Percentiles rank a stretch among this genome's conserved stretches.
Evolutionary conservation across 2,329 filamentous ascomycete genomes (phyloP).

Genomic region (Cladosporium colombiae): DNA sequence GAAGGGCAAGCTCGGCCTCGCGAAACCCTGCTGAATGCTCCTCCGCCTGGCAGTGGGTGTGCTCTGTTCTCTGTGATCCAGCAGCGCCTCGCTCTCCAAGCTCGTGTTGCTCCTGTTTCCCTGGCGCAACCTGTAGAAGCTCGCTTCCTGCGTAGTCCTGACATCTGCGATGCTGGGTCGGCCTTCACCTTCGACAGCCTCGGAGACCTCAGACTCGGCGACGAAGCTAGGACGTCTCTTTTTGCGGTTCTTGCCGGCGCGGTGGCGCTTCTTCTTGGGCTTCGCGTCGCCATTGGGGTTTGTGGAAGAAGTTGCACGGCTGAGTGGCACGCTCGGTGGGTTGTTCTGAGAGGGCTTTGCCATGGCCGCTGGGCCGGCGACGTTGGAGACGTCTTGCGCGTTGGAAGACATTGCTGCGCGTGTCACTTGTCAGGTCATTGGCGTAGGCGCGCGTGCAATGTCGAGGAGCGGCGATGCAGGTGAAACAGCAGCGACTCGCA

Average conservation of each 20-base stretch:
- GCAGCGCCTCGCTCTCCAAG: conserved; percentile 80
- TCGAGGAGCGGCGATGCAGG: background rate
- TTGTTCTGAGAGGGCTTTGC: conserved; percentile 13
- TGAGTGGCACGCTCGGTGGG: conserved; percentile 10
- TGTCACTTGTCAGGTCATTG: background rate
- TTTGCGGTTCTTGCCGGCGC: conserved; percentile 72
- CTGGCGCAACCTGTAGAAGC: conserved; percentile 56
- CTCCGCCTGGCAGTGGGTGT: conserved; percentile 44
- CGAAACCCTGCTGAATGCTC: conserved; percentile 43
- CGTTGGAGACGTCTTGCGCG: conserved; percentile 15
- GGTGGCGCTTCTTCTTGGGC: conserved; percentile 66
- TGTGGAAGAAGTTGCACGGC: conserved; percentile 12
- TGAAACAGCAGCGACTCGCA: background rate
- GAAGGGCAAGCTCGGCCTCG: conserved; percentile 31
- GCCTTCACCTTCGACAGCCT: conserved; percentile 53
- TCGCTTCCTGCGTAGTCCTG: conserved; percentile 42
- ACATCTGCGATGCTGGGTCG: conserved; percentile 39
- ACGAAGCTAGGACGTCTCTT: conserved; percentile 81
- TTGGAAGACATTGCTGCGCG: conserved; percentile 12
- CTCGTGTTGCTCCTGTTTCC: conserved; percentile 76
- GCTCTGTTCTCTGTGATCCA: conserved; percentile 71
- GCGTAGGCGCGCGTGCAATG: background rate
- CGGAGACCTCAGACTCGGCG: conserved; percentile 59
- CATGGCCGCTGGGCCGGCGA: conserved; percentile 19
- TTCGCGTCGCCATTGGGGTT: conserved; percentile 17